Base-by-base conservation (phyloP, 306 rosid species). In the Ormosia emarginata region DNA sequence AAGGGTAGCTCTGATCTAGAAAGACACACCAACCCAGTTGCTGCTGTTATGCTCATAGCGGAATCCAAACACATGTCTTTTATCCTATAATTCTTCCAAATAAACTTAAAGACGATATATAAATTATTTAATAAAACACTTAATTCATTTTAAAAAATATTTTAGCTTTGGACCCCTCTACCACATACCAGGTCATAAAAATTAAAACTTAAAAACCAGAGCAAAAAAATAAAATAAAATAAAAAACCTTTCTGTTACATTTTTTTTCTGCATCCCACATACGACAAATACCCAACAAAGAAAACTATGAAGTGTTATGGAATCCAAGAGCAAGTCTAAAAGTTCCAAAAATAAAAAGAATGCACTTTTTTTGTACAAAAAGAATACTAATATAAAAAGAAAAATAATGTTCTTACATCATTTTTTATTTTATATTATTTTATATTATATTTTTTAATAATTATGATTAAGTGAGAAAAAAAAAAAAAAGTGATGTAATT, bases 1-100 rank as follows among this genome's bases (percentile, higher is more conserved):
- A 41, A 59, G 33, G 7, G 37, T 30, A 67, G 56, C 15, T 30
- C 17, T 33, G 41, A 57, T 56, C 32, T 57, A 82, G 78, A 55
- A 77, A 62, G 78, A 82, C 78, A 59, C 67, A 71, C 82, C 74
- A 77, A 82, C 73, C 46, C 47, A 61, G 33, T 66, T 66, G 8
- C 46, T 32, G 69, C 32, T 17, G 69, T 33, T 32, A 63, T 29
- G 40, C 7, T 77, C 40, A 36, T 37, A 7, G 74, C 62, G 47
- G 61, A 67, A 56, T 36, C 29, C n/a, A 2, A 67, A 30, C 43
- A 40, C 67, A 7, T 65, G 71, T 50, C 33, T 37, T 24, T 11
- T 52, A 5, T 15, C 59, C 33, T 55, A 37, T 36, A 47, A 72
- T 29, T 39, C 18, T 14, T 33, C 67, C 67, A 61, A 61, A 11